Evolutionary conservation across 2,329 filamentous ascomycete genomes (phyloP).

Genomic region (Colletotrichum spaethianum): DNA sequence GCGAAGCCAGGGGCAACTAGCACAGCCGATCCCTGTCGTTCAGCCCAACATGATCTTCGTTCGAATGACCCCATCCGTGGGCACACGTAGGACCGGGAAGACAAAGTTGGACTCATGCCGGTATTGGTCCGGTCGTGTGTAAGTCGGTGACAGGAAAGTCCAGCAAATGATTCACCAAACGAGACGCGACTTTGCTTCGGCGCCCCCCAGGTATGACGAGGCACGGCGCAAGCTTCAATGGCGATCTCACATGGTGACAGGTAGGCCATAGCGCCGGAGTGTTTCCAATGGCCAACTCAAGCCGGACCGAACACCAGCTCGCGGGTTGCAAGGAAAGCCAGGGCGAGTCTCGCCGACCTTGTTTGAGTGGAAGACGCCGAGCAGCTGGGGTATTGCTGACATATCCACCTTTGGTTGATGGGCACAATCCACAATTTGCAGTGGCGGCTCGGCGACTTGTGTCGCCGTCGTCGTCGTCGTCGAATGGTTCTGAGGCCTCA

Average conservation of each 20-base stretch:
- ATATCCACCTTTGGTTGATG: slow-evolving; percentile 28
- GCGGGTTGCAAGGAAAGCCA: background rate
- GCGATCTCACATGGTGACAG: slow-evolving; percentile 9
- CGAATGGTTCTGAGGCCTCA: slow-evolving; percentile 8
- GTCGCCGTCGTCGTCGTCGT: slow-evolving; percentile 2
- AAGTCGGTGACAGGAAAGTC: slow-evolving; percentile 24
- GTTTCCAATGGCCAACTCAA: slow-evolving; percentile 3
- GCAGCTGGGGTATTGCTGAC: slow-evolving; percentile 25
- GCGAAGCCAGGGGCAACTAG: slow-evolving; percentile 22
- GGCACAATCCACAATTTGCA: slow-evolving; percentile 12
- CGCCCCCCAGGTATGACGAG: slow-evolving; percentile 23
- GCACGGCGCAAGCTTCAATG: slow-evolving; percentile 23
- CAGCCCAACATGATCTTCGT: slow-evolving; percentile 40
- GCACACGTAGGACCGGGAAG: slow-evolving; percentile 17
- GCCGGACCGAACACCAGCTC: slow-evolving; percentile 11
- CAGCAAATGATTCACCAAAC: background rate
- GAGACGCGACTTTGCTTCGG: slow-evolving; percentile 19
- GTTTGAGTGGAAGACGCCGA: background rate
- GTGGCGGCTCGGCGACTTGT: slow-evolving; percentile 29
- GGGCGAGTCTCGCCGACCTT: background rate
- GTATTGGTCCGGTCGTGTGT: slow-evolving; percentile 30
- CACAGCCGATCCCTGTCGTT: slow-evolving; percentile 40
- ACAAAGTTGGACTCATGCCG: slow-evolving; percentile 26
- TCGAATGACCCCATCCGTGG: slow-evolving; percentile 34
- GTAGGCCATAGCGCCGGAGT: background rate